Base-by-base conservation (phyloP, 2,329 filamentous ascomycete species). In the Alternaria conjuncta region DNA sequence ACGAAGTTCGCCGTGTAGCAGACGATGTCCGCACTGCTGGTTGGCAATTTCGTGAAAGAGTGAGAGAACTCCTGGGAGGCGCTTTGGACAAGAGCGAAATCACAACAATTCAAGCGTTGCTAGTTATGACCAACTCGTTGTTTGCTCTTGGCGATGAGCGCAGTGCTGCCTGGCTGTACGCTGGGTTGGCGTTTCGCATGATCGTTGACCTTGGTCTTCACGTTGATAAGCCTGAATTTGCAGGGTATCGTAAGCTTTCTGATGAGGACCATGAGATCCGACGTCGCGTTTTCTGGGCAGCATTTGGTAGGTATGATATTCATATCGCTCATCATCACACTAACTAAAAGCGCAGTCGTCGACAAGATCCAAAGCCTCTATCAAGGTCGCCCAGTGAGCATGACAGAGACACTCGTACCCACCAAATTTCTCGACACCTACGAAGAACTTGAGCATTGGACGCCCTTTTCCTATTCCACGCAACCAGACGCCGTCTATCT, bases 331-430 rank as follows among this genome's bases (percentile, higher is more conserved):
- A 1, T 21, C 6, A 36, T 15, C 47, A 65, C 28, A 18, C 63
- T 73, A 51, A 73, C 26, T 4, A 13, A n/a, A 1, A n/a, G 5
- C 6, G 6, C 28, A 75, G 72, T 77, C 28, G 70, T 76, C 44
- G 86, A 87, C 63, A 88, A 87, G 65, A 82, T 87, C 8, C 86
- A 88, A 63, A 84, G 81, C 13, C 70, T 88, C 0, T 88, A 87
- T 53, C 85, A 86, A 66, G 86, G 86, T 0, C 82, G 86, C 1
- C 86, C 85, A 0, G 82, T 81, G 0, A 83, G 75, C 3, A 71
- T 86, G 6, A 82, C 78, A 0, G 83, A 86, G 23, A 80, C 79
- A 0, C 74, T 79, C 10, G 83, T 87, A 0, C 82, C 85, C 0
- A 81, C 85, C 18, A 76, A 80, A 6, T 85, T 86, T 23, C 74